Evolutionary conservation across 2,329 filamentous ascomycete genomes (phyloP).

Genomic region (Aspergillus spinulosporus): DNA sequence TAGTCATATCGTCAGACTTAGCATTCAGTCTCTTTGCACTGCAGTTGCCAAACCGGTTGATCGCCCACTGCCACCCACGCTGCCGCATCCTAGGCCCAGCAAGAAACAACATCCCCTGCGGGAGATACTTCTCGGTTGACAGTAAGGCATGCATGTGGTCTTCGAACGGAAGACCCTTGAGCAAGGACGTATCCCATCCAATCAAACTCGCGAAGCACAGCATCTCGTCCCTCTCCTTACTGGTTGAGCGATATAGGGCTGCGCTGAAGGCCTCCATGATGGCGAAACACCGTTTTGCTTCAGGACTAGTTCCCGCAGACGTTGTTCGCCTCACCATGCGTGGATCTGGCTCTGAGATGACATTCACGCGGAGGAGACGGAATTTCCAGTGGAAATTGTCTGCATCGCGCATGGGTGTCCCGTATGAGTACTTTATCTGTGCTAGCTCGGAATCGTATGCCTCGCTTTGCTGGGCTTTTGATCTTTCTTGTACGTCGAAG

Average conservation of each 20-base stretch:
- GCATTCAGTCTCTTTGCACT: constrained; percentile 3
- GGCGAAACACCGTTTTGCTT: not conserved
- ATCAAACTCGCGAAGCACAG: constrained; percentile 12
- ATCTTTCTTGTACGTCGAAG: constrained; percentile 1
- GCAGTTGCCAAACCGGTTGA: constrained; percentile 8
- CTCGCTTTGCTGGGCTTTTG: not conserved
- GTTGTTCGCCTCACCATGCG: not conserved
- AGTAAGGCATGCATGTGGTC: constrained; percentile 11
- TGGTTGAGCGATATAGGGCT: constrained; percentile 6
- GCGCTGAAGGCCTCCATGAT: constrained; percentile 14
- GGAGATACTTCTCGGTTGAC: not conserved
- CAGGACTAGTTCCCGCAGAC: not conserved
- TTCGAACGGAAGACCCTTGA: constrained; percentile 6
- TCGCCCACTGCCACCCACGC: constrained; percentile 10
- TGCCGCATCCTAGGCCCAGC: constrained; percentile 8
- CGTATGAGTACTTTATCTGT: not conserved
- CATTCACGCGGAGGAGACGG: constrained; percentile 3
- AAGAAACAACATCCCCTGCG: constrained; percentile 10
- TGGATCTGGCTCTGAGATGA: constrained; percentile 7
- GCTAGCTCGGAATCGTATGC: not conserved
- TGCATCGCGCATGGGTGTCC: constrained; percentile 6
- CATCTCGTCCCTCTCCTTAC: constrained; percentile 13
- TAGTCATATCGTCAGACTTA: constrained; percentile 9
- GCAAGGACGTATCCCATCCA: constrained; percentile 4
- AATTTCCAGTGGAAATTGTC: constrained; percentile 13